Base-by-base conservation (phyloP, 768 basidiomycete genomes). In the Gloeophyllum trabeum region DNA sequence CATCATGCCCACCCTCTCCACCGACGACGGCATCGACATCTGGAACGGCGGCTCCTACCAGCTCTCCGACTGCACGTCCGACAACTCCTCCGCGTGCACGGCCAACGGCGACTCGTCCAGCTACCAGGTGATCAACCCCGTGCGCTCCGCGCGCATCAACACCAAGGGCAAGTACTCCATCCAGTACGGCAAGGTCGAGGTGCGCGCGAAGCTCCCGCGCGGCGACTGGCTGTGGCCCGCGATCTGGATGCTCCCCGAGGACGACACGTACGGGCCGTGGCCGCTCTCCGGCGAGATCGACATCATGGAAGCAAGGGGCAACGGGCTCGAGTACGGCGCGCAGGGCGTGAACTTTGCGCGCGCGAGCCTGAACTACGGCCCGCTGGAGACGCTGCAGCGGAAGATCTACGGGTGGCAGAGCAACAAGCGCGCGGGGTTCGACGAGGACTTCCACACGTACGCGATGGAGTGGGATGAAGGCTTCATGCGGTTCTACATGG, bases 311-410 rank as follows among this genome's bases (percentile, higher is more conserved):
- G 76, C 62, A 47, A 71, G 65, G 51, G 70, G 72, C 19, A 75
- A 70, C 57, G 51, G 53, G 16, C 61, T 62, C n/a, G 56, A 59
- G 10, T 66, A 72, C 52, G 45, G 58, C 6, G 61, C 54, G 0
- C 62, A 69, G 49, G 71, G 71, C 39, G 54, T 60, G 43, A 69
- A 71, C 56, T 71, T 61, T 46, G 65, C 70, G 18, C 64, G 78
- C 43, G 70, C 76, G 4, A 66, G 73, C 24, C 60, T 92, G 18
- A 78, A 78, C 56, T 92, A 81, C 61, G 88, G 86, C 2, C 73
- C 74, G 26, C 53, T 75, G 6, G 51, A 61, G 34, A 47, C 59
- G 0, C 52, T 75, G 1, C 51, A 69, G 35, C 62, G 61, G 44
- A 56, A 61, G 46, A 58, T 70, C 37, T 65, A 60, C 51, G 71